Evolutionary conservation across 768 basidiomycete genomes (phyloP), one percentile per base, ranked within the genome.

Genomic region (Austroboletus eburneus): DNA sequence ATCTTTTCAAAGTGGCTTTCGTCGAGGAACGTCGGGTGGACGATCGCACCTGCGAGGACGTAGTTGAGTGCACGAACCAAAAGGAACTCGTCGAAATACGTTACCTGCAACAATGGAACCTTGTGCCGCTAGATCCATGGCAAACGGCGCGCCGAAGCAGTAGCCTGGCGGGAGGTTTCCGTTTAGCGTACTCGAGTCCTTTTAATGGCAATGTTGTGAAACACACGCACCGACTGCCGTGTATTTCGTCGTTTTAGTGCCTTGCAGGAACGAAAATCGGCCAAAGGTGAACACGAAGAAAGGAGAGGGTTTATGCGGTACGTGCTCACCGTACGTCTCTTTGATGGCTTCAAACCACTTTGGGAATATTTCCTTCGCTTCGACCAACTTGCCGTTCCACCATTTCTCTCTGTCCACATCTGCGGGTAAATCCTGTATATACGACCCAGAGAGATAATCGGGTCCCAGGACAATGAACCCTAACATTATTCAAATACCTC

Each of bases 371-470:
- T 67, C 59, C 6, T 42, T 52, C 1, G 81, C 74, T 5, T 63
- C 61, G 17, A 51, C 55, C 10, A 60, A 62, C 2, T 58, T 50
- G 7, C 54, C 63, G 0, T 42, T 55, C 79, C 79, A 83, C 62
- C 67, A 1, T 18, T 2, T 30, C 62, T 32, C 30, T 13, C 12
- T 61, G 45, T 78, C 70, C 1, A 2, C 3, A 5, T 24, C 53
- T 4, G 57, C 48, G 10, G 68, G 63, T 48, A 75, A 66, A 3
- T 61, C 52, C 27, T 71, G 52, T 3, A 78, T 50, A 5, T 69
- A 57, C 37, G 74, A 69, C 6, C 80, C 80, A 46, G 79, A 72
- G 62, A 83, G 79, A 53, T 80, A 83, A 53, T 85, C 82, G 7
- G 77, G 68, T 2, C 78, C 80, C 7, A 83, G 57, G 1, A 83